Evolutionary conservation across 2,329 filamentous ascomycete species (phyloP), one percentile per base, ranked within the genome.

Genomic region (Nigrospora sphaerica): DNA sequence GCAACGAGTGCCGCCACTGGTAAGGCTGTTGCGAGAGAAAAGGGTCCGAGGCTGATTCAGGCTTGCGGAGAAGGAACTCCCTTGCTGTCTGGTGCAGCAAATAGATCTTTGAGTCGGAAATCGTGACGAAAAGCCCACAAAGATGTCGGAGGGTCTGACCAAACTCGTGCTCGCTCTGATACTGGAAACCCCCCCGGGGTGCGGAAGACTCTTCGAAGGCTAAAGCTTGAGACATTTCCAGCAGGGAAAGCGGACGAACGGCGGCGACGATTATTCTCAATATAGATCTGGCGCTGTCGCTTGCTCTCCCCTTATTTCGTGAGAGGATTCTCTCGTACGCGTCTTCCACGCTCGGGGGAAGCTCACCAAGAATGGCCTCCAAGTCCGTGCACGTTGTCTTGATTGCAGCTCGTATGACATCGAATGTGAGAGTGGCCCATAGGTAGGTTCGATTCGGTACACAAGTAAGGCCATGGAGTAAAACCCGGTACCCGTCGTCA

Each of bases 141-240:
- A 6, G 16, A 33, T 52, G 44, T 43, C 52, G 42, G 12, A 53
- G 35, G 3, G 35, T 34, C 16, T 12, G 12, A 4, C 14, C 13
- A 5, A 47, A 17, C 9, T 12, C 6, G 9, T 44, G 40, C 12
- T 6, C 32, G 12, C 32, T 18, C 13, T 19, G 3, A 12, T 43
- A 3, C 83, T 75, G 34, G 75, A 70, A 44, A 86, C 80, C 48
- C 12, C 23, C 0, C 11, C 32, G 36, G 31, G 17, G 32, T 17
- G 1, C 9, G 77, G 78, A 42, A 16, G 49, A 28, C 39, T 46
- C 18, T 39, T 42, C 39, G 12, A 61, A 31, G 12, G 54, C 49
- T 28, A 68, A 40, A 0, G 57, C 64, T 7, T 58, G 17, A 13
- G 55, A 58, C 52, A 65, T 62, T 46, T 69, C 67, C 14, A 44